Evolutionary conservation across 352 stramenopile species (phyloP).

Genomic region (Globisporangium carolinianum): DNA sequence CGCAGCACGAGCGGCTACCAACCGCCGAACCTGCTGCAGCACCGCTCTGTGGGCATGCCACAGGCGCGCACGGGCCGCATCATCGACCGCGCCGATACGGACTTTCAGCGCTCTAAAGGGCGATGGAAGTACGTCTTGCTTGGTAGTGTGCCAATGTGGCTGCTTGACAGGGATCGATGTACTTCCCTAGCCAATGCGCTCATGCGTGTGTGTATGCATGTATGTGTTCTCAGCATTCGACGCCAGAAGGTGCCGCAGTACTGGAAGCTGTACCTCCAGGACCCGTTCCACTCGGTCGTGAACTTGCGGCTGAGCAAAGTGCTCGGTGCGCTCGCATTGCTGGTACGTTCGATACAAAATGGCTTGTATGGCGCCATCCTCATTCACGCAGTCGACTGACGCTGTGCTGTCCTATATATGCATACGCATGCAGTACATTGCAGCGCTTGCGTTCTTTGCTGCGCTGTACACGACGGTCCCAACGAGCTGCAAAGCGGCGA

Average conservation of each 20-base stretch:
- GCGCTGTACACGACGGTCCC: conserved; percentile 71
- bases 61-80: conserved; percentile 43
- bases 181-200: background rate
- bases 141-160: background rate
- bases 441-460: conserved; percentile 57
- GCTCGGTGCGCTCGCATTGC: conserved; percentile 24
- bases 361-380: background rate
- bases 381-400: background rate
- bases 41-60: conserved; percentile 8
- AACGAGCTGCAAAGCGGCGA: conserved; percentile 54
- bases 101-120: conserved; percentile 61
- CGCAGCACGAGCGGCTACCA: conserved; percentile 15
- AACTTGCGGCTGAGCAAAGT: conserved; percentile 83
- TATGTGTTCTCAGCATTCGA: conserved; percentile 44
- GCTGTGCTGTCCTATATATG: background rate
- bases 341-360: conserved; percentile 19
- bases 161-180: background rate
- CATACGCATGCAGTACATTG: conserved; percentile 41
- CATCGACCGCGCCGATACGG: conserved; percentile 63
- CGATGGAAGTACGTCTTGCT: conserved; percentile 64
- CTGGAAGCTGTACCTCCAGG: conserved; percentile 80
- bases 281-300: conserved; percentile 79
- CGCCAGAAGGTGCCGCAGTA: conserved; percentile 71
- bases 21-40: conserved; percentile 5
- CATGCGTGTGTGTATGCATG: background rate